Evolutionary conservation across 805 yeast species (phyloP), one percentile per base, ranked within the genome.

Genomic region (Lipomyces orientalis): DNA sequence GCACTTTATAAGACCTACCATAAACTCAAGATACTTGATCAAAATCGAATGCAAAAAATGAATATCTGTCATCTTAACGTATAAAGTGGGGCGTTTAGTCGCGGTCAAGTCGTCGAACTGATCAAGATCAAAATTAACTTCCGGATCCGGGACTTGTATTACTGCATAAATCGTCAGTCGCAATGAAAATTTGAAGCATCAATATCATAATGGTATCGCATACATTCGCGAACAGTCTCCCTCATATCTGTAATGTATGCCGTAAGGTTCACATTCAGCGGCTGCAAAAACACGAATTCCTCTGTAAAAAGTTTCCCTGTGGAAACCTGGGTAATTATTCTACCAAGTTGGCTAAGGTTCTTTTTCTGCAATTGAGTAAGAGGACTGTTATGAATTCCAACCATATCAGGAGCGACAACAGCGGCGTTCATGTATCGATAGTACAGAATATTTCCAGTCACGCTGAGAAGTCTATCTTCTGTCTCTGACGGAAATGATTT

Each of bases 191-290:
- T 10, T 14, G n/a, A n/a, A 33, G 6, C 12, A 37, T 39, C 34
- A 2, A 22, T 19, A 34, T 54, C 34, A n/a, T 33, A 35, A 9
- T 16, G 31, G 14, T 31, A 43, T n/a, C 5, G 16, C 61, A 8
- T 55, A 62, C 65, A 75, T 25, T 80, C 77, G 58, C 77, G 78
- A 62, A 89, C 78, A 8, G 86, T 76, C 0, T 77, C 74, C 46
- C 84, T 78, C 58, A 87, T 82, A 12, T 82, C 79, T 7, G 82
- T 87, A 6, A 80, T 78, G 8, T 87, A 83, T 14, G 84, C 79
- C 61, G 80, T 82, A 55, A 92, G 83, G 74, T 86, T 90, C 56
- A 90, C 93, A 76, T 90, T 90, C 75, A 91, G 81, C 0, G 97
- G 97, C 75, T 90, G 93, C 72, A 91, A 78, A 76, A 87, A 91